Percentiles rank a stretch among this genome's conserved stretches.
These are phyloP conservation scores for Cystofilobasidium macerans DNA, from an alignment of 768 basidiomycete species.

Conservation along the genomic window DNA sequence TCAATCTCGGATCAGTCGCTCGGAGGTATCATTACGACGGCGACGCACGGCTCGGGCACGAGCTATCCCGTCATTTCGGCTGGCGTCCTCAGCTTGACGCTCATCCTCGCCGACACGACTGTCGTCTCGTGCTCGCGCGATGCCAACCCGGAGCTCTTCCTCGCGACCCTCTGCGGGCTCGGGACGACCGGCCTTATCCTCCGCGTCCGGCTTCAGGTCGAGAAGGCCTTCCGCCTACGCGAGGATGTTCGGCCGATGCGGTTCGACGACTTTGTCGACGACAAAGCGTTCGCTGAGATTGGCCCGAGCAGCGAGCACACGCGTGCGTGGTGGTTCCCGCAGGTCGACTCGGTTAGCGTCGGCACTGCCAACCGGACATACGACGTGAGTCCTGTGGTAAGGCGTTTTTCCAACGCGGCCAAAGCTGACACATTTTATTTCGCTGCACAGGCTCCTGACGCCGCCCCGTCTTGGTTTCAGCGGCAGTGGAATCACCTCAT, in stretches of 20 bases:
- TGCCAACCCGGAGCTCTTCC: constrained; percentile 63
- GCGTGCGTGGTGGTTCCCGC: constrained; percentile 92
- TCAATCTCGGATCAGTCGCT: constrained; percentile 95
- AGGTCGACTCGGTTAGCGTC: constrained; percentile 57
- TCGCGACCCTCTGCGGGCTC: constrained; percentile 79
- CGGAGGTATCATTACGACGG: constrained; percentile 82
- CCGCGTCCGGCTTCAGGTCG: constrained; percentile 62
- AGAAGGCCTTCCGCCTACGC: constrained; percentile 66
- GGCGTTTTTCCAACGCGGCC: neutral
- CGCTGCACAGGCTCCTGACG: constrained; percentile 19
- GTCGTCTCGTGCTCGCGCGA: constrained; percentile 53
- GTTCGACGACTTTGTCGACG: constrained; percentile 42
- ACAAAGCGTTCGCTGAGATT: constrained; percentile 33
- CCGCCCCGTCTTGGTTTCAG: constrained; percentile 36
- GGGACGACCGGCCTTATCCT: constrained; percentile 84
- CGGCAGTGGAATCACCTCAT: constrained; percentile 65
- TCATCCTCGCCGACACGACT: constrained; percentile 67
- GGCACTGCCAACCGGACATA: constrained; percentile 62
- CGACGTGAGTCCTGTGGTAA: constrained; percentile 49
- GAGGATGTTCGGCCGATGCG: constrained; percentile 54
- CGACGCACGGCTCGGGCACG: constrained; percentile 85
- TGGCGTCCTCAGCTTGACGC: constrained; percentile 59
- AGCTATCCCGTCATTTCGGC: constrained; percentile 68
- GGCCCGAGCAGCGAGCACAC: constrained; percentile 64
- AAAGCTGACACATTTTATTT: constrained; percentile 9